A percentile compares a stretch with the other conserved stretches of the same genome.
Evolutionary conservation across 1,284 basidiomycete species (phyloP).

Genomic region (Puccinia sorghi): DNA sequence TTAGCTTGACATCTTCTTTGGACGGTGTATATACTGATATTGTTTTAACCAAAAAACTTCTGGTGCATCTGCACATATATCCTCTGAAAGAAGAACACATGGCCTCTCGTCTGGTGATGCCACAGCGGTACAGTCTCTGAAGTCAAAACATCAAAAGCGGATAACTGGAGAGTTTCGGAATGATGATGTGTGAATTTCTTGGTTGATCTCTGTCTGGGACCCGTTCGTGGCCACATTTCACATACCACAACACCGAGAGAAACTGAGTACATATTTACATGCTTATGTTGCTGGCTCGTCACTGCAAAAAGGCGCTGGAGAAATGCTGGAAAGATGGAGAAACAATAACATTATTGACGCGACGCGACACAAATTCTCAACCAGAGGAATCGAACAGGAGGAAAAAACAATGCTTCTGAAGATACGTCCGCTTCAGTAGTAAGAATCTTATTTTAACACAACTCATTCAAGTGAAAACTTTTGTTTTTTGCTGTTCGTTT

Average conservation of each 20-base stretch:
- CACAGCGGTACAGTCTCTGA: too few relatives aligned
- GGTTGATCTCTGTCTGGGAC: too few relatives aligned
- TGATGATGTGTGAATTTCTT: too few relatives aligned
- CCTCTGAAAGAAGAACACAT: too few relatives aligned
- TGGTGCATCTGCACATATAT: too few relatives aligned
- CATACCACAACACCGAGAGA: not conserved
- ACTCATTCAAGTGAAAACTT: not conserved
- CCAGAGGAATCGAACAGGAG: too few relatives aligned
- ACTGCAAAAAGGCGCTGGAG: not conserved
- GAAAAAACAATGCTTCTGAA: not conserved
- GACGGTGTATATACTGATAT: not conserved
- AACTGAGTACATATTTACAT: not conserved
- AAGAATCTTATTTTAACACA: not conserved
- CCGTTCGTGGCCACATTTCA: too few relatives aligned
- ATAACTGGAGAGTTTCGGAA: too few relatives aligned
- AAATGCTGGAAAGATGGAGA: not conserved
- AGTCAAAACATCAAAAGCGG: too few relatives aligned
- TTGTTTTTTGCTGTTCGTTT: not conserved
- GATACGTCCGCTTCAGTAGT: not conserved
- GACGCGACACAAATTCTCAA: not conserved
- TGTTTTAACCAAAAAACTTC: not conserved
- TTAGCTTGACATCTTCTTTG: not conserved
- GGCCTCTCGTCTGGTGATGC: too few relatives aligned
- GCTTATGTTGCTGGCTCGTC: not conserved
- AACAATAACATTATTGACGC: not conserved